Percentiles rank a stretch among this genome's conserved stretches.
Evolutionary conservation across 257 asterid genomes (phyloP).

Genomic region (Nicotiana tabacum): DNA sequence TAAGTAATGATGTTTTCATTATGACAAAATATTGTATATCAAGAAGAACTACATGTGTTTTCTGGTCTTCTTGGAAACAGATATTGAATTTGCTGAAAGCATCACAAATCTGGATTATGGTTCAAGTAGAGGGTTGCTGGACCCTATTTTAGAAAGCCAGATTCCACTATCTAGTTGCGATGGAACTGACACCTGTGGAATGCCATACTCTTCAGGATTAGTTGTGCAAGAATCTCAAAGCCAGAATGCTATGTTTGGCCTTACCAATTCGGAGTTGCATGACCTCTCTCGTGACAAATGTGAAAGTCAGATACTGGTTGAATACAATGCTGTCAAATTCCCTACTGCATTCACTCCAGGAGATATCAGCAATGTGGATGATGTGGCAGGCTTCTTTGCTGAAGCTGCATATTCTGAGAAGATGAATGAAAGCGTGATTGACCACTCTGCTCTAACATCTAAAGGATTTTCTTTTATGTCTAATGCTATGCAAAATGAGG

Average conservation of each 20-base stretch:
- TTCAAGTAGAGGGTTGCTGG: constrained; percentile 50
- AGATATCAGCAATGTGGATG: constrained; percentile 47
- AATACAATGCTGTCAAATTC: constrained; percentile 38
- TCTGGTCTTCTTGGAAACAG: constrained; percentile 27
- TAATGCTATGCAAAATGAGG: constrained; percentile 29
- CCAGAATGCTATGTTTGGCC: constrained; percentile 31
- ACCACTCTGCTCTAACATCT: constrained; percentile 24
- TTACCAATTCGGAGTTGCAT: constrained; percentile 29
- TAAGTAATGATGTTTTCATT: background rate
- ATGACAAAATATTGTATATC: background rate
- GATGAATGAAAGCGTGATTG: constrained; percentile 29
- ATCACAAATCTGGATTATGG: constrained; percentile 56
- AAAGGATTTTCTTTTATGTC: constrained; percentile 28
- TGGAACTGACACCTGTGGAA: constrained; percentile 40
- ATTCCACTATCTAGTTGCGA: constrained; percentile 32
- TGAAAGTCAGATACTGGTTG: constrained; percentile 31
- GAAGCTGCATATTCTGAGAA: constrained; percentile 43
- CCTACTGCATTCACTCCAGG: constrained; percentile 38
- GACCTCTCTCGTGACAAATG: constrained; percentile 30
- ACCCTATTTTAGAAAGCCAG: constrained; percentile 41
- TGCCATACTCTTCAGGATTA: constrained; percentile 35
- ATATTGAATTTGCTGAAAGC: constrained; percentile 68
- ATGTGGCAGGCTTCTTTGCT: constrained; percentile 49
- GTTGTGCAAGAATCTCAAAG: constrained; percentile 34
- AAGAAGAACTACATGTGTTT: background rate